These are phyloP conservation scores for Paramecium sonneborni DNA, from an alignment of 73 alveolate genomes.

Conservation along the genomic window DNA sequence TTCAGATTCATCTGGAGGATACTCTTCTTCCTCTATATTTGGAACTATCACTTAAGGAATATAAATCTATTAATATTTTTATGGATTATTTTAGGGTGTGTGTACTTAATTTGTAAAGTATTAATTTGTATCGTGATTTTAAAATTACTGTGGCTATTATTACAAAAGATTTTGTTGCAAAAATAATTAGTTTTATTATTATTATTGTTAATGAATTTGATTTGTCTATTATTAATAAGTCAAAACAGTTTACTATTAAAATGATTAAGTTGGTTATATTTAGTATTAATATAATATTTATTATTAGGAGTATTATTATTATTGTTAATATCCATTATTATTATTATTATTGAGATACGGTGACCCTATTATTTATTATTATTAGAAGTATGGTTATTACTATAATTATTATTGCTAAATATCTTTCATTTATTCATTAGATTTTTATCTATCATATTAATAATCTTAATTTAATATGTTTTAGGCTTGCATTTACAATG, in stretches of 20 bases:
- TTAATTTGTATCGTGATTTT: neutral
- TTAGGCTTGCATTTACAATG: conserved; percentile 20
- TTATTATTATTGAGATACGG: neutral
- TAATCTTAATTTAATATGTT: neutral
- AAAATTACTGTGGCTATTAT: neutral
- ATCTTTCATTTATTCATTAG: neutral
- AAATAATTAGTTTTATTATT: neutral
- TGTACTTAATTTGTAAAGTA: neutral
- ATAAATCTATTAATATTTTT: neutral
- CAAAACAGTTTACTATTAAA: neutral
- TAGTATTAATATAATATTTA: neutral
- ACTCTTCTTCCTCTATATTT: neutral
- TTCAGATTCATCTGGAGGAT: neutral
- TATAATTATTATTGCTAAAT: neutral
- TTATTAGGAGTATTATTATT: neutral
- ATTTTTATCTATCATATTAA: neutral
- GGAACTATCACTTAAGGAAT: neutral
- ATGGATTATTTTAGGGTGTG: neutral
- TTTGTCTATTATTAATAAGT: neutral
- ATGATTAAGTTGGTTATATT: neutral
- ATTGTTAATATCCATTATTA: neutral
- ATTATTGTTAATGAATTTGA: neutral
- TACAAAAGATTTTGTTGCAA: neutral
- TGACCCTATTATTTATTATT: neutral
- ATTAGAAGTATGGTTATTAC: neutral